Evolutionary conservation across 495 filamentous ascomycete species (phyloP), one percentile per base, ranked within the genome.

Genomic region (Trichoderma virens): DNA sequence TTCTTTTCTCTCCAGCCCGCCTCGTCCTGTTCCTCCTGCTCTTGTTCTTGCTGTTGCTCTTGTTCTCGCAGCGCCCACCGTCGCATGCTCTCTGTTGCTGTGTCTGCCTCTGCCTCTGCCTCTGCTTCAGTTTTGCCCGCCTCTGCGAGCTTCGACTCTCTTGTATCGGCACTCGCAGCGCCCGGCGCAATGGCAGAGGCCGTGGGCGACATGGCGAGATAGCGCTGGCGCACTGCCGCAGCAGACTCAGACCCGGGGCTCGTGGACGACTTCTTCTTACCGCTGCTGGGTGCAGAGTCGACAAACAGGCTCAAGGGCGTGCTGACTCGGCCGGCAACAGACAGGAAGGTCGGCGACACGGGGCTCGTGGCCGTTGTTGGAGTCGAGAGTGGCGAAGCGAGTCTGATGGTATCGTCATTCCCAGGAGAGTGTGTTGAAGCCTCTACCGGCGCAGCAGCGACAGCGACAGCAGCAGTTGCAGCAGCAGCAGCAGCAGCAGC

Each of bases 271-370:
- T 56, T 27, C 23, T 30, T 56, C 6, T n/a, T 27, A 23, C 51
- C 27, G 34, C 18, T 65, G 60, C 16, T 65, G 67, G 34, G 66
- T 61, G 60, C 56, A 62, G 27, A 62, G 47, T 75, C 68, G 65
- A 70, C 72, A 64, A 75, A 71, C 73, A 80, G 74, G 13, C 78
- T 79, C 54, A 81, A 65, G n/a, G 78, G 78, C 56, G 79, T 80
- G 63, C 76, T 76, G 16, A 73, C 70, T 30, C 75, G 71, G 41
- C 75, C 75, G 62, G 72, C 67, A 47, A 74, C 62, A 16, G 70
- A 67, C 28, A 75, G 68, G 63, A 72, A 74, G 56, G 70, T 67
- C 71, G 71, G 64, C 60, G 71, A 70, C 23, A 63, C 47, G 11
- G 68, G 65, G 39, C 66, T 69, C 20, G 70, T 31, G 11, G 61